phyloP scores from a whole-genome alignment of 495 filamentous ascomycete species.

The Tricharina praecox region DNA sequence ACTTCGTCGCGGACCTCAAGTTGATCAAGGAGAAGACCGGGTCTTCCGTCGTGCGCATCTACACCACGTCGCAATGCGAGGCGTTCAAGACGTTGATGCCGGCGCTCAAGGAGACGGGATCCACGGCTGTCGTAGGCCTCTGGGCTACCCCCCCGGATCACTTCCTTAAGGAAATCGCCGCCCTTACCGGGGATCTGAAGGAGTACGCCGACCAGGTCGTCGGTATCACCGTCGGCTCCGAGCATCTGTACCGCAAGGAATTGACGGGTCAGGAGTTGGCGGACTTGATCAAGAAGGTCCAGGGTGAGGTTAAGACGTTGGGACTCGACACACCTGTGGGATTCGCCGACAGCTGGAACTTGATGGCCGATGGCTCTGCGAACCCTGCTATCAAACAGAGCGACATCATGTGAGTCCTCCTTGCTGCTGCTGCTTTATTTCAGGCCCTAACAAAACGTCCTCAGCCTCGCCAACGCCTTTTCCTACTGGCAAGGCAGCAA shows the following conservation, averaged over 20 bases:
- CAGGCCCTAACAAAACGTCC: neutral
- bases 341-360: slow-evolving; percentile 73
- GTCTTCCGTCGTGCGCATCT: slow-evolving; percentile 45
- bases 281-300: slow-evolving; percentile 45
- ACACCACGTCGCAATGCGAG: slow-evolving; percentile 52
- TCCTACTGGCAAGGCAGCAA: slow-evolving; percentile 64
- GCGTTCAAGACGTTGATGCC: slow-evolving; percentile 45
- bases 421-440: neutral
- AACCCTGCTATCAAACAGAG: slow-evolving; percentile 45
- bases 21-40: slow-evolving; percentile 27
- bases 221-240: slow-evolving; percentile 63
- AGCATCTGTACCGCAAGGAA: slow-evolving; percentile 57
- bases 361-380: slow-evolving; percentile 55
- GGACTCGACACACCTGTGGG: slow-evolving; percentile 37
- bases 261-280: slow-evolving; percentile 47
- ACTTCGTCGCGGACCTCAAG: slow-evolving; percentile 44
- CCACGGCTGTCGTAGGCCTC: slow-evolving; percentile 59
- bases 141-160: slow-evolving; percentile 55
- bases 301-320: slow-evolving; percentile 35
- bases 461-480: slow-evolving; percentile 61
- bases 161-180: slow-evolving; percentile 44
- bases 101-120: slow-evolving; percentile 51
- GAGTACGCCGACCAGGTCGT: slow-evolving; percentile 43
- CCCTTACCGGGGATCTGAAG: slow-evolving; percentile 36
- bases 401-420: slow-evolving; percentile 42